phyloP scores from a whole-genome alignment of 139 green algal species.

The Tetraselmis chui region DNA sequence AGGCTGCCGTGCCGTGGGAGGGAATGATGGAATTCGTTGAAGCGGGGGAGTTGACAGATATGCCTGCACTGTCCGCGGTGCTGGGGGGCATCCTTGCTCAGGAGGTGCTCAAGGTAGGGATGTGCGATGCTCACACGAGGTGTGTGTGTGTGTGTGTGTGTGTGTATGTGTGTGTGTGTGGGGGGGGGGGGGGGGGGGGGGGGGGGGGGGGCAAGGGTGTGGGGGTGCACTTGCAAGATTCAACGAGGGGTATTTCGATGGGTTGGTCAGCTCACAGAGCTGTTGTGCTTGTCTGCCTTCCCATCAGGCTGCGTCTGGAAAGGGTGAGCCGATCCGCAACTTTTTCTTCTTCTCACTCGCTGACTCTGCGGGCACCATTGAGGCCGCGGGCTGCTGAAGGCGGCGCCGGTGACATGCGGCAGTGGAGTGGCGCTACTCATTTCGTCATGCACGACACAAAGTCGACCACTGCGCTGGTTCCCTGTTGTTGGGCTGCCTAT shows the following conservation, averaged over 20 bases:
- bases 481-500: too few species aligned
- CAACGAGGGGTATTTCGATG: too few species aligned
- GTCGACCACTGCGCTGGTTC: too few species aligned
- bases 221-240: too few species aligned
- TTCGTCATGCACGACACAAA: too few species aligned
- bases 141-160: not conserved
- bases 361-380: not conserved
- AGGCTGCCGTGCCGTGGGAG: not conserved
- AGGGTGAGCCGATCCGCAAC: not conserved
- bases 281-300: too few species aligned
- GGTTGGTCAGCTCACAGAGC: too few species aligned
- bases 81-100: not conserved
- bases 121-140: not conserved
- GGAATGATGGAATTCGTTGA: not conserved
- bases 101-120: not conserved
- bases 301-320: not conserved
- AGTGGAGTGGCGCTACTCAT: too few species aligned
- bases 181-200: too few species aligned
- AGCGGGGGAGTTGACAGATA: not conserved
- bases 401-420: too few species aligned
- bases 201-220: too few species aligned
- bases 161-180: not conserved
- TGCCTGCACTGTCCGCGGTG: not conserved
- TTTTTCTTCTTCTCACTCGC: not conserved
- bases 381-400: not conserved